A percentile compares a stretch with the other conserved stretches of the same genome.
These are phyloP conservation scores for Eucalyptus sp. DNA, from an alignment of 345 rosid species.

Conservation along the genomic window DNA sequence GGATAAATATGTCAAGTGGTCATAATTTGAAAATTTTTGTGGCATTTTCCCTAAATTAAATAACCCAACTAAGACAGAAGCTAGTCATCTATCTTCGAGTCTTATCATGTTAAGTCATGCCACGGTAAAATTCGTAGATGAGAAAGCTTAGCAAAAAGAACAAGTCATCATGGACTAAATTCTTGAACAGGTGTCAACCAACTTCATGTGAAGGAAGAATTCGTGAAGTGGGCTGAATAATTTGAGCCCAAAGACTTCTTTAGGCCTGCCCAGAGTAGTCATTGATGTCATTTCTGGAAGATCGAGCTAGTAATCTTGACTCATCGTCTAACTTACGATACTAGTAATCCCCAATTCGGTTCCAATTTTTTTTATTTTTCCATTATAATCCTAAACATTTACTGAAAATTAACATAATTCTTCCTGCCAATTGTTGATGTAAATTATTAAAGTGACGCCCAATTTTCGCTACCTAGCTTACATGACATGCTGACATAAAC, in stretches of 20 bases:
- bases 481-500: accelerated
- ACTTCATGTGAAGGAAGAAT: neutral
- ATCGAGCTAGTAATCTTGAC: neutral
- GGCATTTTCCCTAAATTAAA: neutral
- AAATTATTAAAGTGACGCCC: neutral
- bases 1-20: neutral
- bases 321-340: too few relatives aligned
- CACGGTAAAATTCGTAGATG: neutral
- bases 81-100: neutral
- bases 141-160: neutral
- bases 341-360: neutral
- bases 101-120: neutral
- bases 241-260: neutral
- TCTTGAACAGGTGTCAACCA: neutral
- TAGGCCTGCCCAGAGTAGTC: neutral
- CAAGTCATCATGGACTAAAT: neutral
- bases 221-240: neutral
- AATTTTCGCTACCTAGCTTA: accelerated
- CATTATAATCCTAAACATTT: neutral
- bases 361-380: neutral
- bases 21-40: neutral
- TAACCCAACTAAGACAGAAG: neutral
- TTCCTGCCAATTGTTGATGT: accelerated
- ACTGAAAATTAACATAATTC: neutral
- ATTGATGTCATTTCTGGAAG: neutral